Percentiles rank a stretch among this genome's conserved stretches.
phyloP scores from a whole-genome alignment of 2,329 filamentous ascomycete genomes.

The Lizonia empirigonia region DNA sequence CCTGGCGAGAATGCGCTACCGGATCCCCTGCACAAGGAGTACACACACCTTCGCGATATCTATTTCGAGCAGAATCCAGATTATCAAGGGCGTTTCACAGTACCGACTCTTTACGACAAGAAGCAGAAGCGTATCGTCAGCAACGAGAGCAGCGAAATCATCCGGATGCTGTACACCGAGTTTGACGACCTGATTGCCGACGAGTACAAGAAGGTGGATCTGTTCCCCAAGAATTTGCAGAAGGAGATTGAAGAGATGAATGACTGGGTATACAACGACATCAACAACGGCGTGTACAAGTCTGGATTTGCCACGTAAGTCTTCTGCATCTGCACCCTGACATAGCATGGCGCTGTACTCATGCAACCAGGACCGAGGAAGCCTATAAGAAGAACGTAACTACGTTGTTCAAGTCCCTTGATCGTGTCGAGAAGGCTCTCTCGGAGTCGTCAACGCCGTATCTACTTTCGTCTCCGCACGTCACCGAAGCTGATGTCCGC shows the following conservation, averaged over 20 bases:
- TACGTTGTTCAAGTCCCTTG: constrained; percentile 55
- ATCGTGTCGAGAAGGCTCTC: constrained; percentile 54
- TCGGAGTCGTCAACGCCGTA: constrained; percentile 52
- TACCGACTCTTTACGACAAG: constrained; percentile 85
- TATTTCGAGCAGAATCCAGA: constrained; percentile 77
- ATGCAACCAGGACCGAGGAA: constrained; percentile 49
- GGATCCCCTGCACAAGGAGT: constrained; percentile 70
- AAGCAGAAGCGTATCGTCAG: constrained; percentile 77
- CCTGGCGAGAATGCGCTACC: constrained; percentile 61
- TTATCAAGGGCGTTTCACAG: constrained; percentile 82
- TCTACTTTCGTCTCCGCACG: constrained; percentile 51
- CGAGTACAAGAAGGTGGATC: constrained; percentile 52
- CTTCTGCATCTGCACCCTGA: constrained; percentile 1
- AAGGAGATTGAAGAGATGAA: constrained; percentile 57
- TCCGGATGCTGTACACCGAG: constrained; percentile 83
- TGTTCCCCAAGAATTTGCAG: constrained; percentile 53
- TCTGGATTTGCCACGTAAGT: constrained; percentile 57
- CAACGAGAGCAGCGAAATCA: constrained; percentile 92
- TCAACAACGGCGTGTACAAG: constrained; percentile 61
- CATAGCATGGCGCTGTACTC: not conserved
- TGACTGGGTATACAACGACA: constrained; percentile 59
- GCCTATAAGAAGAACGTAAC: constrained; percentile 56
- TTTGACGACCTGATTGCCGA: constrained; percentile 68
- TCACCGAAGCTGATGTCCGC: constrained; percentile 59
- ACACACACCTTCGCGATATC: constrained; percentile 75